Conservation (phyloP, 2,329 filamentous ascomycete genomes). For the Pseudogymnoascus sp. region DNA sequence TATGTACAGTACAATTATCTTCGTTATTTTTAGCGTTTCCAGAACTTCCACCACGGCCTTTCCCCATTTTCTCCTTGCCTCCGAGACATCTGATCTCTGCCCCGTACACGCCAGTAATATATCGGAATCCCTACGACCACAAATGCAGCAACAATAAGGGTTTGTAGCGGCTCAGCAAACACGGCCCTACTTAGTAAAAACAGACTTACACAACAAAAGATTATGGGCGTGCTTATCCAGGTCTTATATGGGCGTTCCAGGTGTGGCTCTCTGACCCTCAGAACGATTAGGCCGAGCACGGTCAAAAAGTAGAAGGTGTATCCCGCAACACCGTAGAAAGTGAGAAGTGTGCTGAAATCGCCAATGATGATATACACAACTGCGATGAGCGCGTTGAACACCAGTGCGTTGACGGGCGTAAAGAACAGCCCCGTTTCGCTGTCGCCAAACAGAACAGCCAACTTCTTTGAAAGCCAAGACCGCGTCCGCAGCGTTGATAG, state of each 20-base stretch:
- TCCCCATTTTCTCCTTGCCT: constrained; percentile 35
- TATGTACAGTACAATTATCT: constrained; percentile 12
- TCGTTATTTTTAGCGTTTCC: constrained; percentile 38
- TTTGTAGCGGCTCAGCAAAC: constrained; percentile 86
- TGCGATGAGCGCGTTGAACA: constrained; percentile 71
- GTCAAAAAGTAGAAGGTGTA: constrained; percentile 98
- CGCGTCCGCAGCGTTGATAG: constrained; percentile 41
- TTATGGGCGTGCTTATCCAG: constrained; percentile 94
- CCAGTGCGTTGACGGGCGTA: constrained; percentile 87
- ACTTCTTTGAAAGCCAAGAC: constrained; percentile 50
- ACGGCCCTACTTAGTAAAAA: constrained; percentile 85
- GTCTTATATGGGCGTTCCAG: constrained; percentile 88
- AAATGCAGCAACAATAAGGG: constrained; percentile 77
- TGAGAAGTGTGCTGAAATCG: constrained; percentile 85
- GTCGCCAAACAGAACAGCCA: constrained; percentile 64
- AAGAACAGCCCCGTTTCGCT: constrained; percentile 75
- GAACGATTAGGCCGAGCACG: constrained; percentile 83
- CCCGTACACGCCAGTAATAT: constrained; percentile 78
- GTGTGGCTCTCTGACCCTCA: constrained; percentile 78
- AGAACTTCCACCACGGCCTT: constrained; percentile 53
- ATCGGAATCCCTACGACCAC: constrained; percentile 77
- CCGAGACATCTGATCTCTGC: constrained; percentile 47
- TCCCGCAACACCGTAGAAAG: constrained; percentile 94
- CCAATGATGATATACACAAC: constrained; percentile 73
- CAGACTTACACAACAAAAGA: constrained; percentile 95